Evolutionary conservation across 1,284 basidiomycete species (phyloP), one percentile per base, ranked within the genome.

Genomic region (Cystobasidium sp.): DNA sequence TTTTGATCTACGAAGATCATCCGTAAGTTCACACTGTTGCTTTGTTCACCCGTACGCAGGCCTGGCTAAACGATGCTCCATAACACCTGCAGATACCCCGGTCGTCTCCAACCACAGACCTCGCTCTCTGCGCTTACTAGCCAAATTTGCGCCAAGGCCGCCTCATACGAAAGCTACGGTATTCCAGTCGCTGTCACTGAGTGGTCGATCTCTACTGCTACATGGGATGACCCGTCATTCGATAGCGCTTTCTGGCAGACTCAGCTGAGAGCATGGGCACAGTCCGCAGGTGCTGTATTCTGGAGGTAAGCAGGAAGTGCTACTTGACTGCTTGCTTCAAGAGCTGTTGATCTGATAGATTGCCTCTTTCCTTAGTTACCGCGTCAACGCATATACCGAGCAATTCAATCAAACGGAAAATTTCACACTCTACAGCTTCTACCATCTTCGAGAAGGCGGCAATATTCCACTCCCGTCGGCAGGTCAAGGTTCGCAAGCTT

Each of bases 1-100:
- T 75, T 24, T 59, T 81, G 55, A 75, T 80, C 55, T 77, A 77
- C 61, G 79, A 79, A 37, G 79, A 80, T 61, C 80, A 81, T 74
- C 80, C 80, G 18, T 75, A 65, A 18, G 47, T 51, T 56, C 76
- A 63, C 66, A 66, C 77, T 67, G 10, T 9, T 9, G 6, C 24
- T 6, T 16, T 44, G 2, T n/a, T 51, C 24, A n/a, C n/a, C n/a
- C n/a, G n/a, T n/a, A n/a, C n/a, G n/a, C n/a, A n/a, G n/a, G n/a
- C n/a, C n/a, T n/a, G n/a, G n/a, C n/a, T n/a, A n/a, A n/a, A n/a
- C n/a, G n/a, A n/a, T n/a, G n/a, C n/a, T n/a, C n/a, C n/a, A n/a
- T n/a, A n/a, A n/a, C n/a, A n/a, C n/a, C n/a, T n/a, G n/a, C 67
- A 58, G 52, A 53, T 62, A 70, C 41, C 43, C 47, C 31, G 68